Evolutionary conservation across 148 eudicot species (phyloP).

Genomic region (Simmondsia chinensis): DNA sequence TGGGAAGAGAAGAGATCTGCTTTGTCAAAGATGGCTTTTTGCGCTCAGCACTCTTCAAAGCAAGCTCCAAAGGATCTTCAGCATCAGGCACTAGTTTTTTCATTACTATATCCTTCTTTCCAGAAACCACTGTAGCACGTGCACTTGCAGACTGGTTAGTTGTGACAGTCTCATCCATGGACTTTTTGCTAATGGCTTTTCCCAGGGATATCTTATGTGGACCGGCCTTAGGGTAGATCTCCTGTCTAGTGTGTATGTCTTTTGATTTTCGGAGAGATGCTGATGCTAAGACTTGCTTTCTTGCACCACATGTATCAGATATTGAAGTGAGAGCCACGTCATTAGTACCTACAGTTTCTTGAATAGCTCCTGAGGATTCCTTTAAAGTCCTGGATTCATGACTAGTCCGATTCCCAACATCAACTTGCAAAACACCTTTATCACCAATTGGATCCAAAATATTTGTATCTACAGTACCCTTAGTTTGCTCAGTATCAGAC

Average conservation of each 20-base stretch:
- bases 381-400: slow-evolving; percentile 7
- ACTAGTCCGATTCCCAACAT: slow-evolving; percentile 4
- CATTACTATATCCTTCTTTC: slow-evolving; percentile 22
- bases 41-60: slow-evolving; percentile 53
- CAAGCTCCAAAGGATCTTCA: slow-evolving; percentile 58
- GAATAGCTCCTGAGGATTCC: slow-evolving; percentile 8
- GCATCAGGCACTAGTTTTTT: slow-evolving; percentile 50
- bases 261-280: slow-evolving; percentile 25
- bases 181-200: slow-evolving; percentile 16
- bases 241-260: slow-evolving; percentile 18
- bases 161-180: slow-evolving; percentile 14
- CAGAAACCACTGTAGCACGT: slow-evolving; percentile 13
- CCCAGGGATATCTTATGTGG: slow-evolving; percentile 13
- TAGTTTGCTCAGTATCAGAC: slow-evolving; percentile 12
- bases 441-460: slow-evolving; percentile 11
- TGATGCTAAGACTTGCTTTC: slow-evolving; percentile 13
- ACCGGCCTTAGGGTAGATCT: slow-evolving; percentile 16
- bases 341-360: slow-evolving; percentile 16
- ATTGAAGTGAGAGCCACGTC: slow-evolving; percentile 9
- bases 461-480: slow-evolving; percentile 10
- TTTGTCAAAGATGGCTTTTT: slow-evolving; percentile 34
- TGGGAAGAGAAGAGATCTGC: slow-evolving; percentile 42
- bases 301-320: slow-evolving; percentile 18
- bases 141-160: slow-evolving; percentile 10
- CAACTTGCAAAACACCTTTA: slow-evolving; percentile 16